Conservation (phyloP, 2,329 filamentous ascomycete species). For the Claviceps pusilla region DNA sequence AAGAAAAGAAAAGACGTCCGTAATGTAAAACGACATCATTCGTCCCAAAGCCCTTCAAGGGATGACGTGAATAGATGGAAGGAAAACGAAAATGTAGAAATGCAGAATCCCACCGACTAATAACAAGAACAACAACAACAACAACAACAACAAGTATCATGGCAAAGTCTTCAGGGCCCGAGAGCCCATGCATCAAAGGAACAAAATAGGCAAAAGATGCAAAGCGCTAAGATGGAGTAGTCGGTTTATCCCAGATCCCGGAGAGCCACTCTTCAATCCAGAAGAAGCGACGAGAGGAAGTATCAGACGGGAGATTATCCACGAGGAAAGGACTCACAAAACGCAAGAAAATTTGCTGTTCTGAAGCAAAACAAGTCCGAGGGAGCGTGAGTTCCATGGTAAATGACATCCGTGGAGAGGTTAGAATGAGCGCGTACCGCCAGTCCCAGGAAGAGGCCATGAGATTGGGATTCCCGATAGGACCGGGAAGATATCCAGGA, state of each 20-base stretch:
- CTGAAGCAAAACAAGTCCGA: slow-evolving; percentile 10
- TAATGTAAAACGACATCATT: slow-evolving; percentile 16
- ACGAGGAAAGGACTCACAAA: slow-evolving; percentile 8
- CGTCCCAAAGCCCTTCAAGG: slow-evolving; percentile 14
- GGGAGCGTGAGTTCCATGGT: slow-evolving; percentile 9
- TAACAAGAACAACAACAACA: background rate
- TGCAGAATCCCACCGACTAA: background rate
- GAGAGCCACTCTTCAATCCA: slow-evolving; percentile 3
- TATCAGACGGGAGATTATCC: slow-evolving; percentile 15
- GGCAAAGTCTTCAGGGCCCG: slow-evolving; percentile 3
- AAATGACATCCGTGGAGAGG: slow-evolving; percentile 12
- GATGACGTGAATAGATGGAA: background rate
- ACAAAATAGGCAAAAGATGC: slow-evolving; percentile 1
- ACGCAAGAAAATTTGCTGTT: slow-evolving; percentile 18
- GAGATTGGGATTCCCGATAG: slow-evolving; percentile 11
- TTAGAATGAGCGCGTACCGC: slow-evolving; percentile 10
- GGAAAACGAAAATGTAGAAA: background rate
- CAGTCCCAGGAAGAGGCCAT: slow-evolving; percentile 12
- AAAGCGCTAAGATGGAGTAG: slow-evolving; percentile 1
- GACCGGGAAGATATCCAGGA: slow-evolving; percentile 12
- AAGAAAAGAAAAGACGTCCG: background rate
- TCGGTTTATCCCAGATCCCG: slow-evolving; percentile 3
- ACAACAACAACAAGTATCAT: slow-evolving; percentile 10
- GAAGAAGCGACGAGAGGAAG: slow-evolving; percentile 8
- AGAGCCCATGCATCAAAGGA: background rate